Conservation (phyloP, 345 rosid genomes). For the Pelargonium nanum region DNA sequence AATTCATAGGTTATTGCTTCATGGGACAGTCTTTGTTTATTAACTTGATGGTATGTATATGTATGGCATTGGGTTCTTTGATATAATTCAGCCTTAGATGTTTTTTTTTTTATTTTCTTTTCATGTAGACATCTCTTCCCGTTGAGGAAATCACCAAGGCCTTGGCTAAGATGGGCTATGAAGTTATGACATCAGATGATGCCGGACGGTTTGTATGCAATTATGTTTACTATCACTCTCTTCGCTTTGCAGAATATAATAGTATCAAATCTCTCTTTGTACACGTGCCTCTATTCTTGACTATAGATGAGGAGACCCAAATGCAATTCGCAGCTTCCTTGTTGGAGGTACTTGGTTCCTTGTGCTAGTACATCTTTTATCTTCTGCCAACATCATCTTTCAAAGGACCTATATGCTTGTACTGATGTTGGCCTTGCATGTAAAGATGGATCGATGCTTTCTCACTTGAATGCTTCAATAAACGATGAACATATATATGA, state of each 20-base stretch:
- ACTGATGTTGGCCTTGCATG: too few species aligned
- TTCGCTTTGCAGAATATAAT: conserved; percentile 76
- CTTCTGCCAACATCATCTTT: too few species aligned
- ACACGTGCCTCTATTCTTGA: conserved; percentile 87
- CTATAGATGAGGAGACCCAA: conserved; percentile 83
- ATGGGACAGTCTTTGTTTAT: too few species aligned
- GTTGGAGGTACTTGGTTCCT: conserved; percentile 79
- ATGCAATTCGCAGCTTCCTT: conserved; percentile 82
- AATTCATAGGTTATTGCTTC: too few species aligned
- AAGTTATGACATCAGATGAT: conserved; percentile 72
- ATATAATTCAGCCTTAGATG: neutral
- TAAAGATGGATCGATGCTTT: too few species aligned
- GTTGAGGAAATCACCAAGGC: conserved; percentile 11
- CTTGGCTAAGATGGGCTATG: conserved; percentile 38
- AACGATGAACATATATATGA: too few species aligned
- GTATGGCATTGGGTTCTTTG: too few species aligned
- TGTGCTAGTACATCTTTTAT: conserved; percentile 21
- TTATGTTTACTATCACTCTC: conserved; percentile 90
- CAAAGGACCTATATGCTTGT: too few species aligned
- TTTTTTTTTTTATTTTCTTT: neutral
- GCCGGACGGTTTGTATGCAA: conserved; percentile 99
- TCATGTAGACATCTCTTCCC: conserved; percentile 18
- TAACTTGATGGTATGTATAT: too few species aligned
- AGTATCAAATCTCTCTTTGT: conserved; percentile 72
- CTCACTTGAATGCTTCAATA: too few species aligned